Percentiles rank a stretch among this genome's conserved stretches.
These are phyloP conservation scores for Gaeumannomyces tritici DNA, from an alignment of 2,329 filamentous ascomycete species.

Conservation along the genomic window DNA sequence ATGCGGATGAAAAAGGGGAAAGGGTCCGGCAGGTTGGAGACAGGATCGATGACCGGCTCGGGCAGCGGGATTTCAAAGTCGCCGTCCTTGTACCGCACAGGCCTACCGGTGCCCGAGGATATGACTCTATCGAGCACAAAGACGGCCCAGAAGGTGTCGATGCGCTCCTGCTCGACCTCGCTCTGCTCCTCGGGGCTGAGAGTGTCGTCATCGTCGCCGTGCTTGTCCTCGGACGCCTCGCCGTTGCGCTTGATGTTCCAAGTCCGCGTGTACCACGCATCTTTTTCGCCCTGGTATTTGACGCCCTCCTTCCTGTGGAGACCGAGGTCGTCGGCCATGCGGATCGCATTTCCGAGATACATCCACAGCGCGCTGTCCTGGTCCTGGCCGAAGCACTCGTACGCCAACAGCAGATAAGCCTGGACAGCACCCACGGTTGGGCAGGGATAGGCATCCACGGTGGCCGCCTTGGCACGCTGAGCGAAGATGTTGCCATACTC, in stretches of 20 bases:
- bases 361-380: slow-evolving; percentile 90
- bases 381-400: slow-evolving; percentile 80
- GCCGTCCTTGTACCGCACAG: slow-evolving; percentile 73
- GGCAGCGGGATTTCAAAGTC: slow-evolving; percentile 75
- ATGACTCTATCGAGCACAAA: slow-evolving; percentile 83
- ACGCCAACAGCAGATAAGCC: slow-evolving; percentile 73
- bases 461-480: slow-evolving; percentile 71
- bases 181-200: slow-evolving; percentile 42
- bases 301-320: slow-evolving; percentile 75
- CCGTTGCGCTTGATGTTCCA: slow-evolving; percentile 28
- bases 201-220: slow-evolving; percentile 27
- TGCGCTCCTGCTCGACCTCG: slow-evolving; percentile 68
- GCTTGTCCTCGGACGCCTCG: slow-evolving; percentile 18
- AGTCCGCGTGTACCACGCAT: slow-evolving; percentile 36
- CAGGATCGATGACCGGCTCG: slow-evolving; percentile 35
- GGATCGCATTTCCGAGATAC: slow-evolving; percentile 81
- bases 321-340: slow-evolving; percentile 72
- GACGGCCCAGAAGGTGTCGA: slow-evolving; percentile 84
- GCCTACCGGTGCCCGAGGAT: slow-evolving; percentile 75
- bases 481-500: slow-evolving; percentile 72
- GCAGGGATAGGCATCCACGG: slow-evolving; percentile 74
- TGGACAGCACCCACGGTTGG: slow-evolving; percentile 78
- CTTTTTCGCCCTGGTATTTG: slow-evolving; percentile 44
- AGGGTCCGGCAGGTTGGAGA: slow-evolving; percentile 63
- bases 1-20: slow-evolving; percentile 76